Percentiles rank a stretch among this genome's conserved stretches.
phyloP scores from a whole-genome alignment of 345 rosid species.

The Chamaenerion angustifolium region DNA sequence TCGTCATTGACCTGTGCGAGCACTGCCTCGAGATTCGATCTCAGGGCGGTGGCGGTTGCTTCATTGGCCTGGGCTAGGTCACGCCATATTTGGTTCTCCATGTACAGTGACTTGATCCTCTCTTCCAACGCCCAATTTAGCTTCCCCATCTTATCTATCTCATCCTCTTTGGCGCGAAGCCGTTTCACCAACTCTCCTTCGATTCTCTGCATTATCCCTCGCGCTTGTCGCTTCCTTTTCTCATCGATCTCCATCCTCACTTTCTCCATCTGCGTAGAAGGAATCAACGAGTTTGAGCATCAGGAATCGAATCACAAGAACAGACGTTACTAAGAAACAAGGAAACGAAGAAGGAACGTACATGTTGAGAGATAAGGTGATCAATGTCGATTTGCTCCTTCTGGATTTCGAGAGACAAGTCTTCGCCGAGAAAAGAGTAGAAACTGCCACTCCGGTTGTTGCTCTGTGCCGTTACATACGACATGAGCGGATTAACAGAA shows the following conservation, averaged over 20 bases:
- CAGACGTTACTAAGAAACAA: no score
- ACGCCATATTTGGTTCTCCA: slow-evolving; percentile 79
- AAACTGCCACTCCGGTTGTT: slow-evolving; percentile 13
- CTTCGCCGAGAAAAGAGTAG: slow-evolving; percentile 54
- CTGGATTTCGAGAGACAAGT: slow-evolving; percentile 47
- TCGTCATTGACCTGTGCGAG: slow-evolving; percentile 43
- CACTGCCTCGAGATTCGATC: slow-evolving; percentile 55
- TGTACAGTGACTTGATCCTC: slow-evolving; percentile 36
- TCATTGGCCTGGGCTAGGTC: slow-evolving; percentile 71
- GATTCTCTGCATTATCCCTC: slow-evolving; percentile 38
- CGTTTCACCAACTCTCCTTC: slow-evolving; percentile 38
- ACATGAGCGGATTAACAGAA: slow-evolving; percentile 11
- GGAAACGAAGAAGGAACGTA: slow-evolving; percentile 14
- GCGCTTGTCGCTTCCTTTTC: slow-evolving; percentile 39
- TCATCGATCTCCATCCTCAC: slow-evolving; percentile 61
- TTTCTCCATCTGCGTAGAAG: slow-evolving; percentile 47
- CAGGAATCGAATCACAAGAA: no score
- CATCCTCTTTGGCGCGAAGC: slow-evolving; percentile 56
- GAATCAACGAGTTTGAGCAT: not conserved
- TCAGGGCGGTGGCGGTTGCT: slow-evolving; percentile 59
- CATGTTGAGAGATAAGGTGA: slow-evolving; percentile 51
- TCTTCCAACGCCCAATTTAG: slow-evolving; percentile 66
- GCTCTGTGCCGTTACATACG: no score
- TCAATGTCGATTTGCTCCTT: slow-evolving; percentile 61
- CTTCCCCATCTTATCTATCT: slow-evolving; percentile 45